Evolutionary conservation across 106 monocot genomes (phyloP).

Genomic region (Dendrobium catenatum): DNA sequence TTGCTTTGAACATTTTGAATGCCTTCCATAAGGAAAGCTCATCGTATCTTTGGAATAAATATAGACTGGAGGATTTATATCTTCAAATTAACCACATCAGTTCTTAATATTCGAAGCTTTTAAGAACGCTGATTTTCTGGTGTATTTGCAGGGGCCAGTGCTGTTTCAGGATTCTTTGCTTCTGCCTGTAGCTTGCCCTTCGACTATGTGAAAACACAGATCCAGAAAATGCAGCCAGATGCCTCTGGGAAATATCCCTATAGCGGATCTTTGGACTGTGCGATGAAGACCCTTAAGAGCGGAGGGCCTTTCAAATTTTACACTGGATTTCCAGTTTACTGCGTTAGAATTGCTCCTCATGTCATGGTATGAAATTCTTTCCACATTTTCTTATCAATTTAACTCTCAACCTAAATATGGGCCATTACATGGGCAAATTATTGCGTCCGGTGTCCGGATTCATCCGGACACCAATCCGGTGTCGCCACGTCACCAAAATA

Average conservation of each 20-base stretch:
- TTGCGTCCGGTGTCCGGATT: too few species aligned
- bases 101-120: background rate
- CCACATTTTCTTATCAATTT: background rate
- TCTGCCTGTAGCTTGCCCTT: constrained; percentile 74
- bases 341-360: constrained; percentile 62
- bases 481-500: too few species aligned
- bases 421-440: too few species aligned
- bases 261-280: constrained; percentile 57
- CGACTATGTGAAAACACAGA: constrained; percentile 81
- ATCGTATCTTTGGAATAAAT: too few species aligned
- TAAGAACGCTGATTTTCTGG: too few species aligned
- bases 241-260: constrained; percentile 68
- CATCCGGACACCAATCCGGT: too few species aligned
- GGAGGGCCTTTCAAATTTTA: constrained; percentile 71
- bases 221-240: constrained; percentile 83
- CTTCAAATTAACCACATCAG: background rate
- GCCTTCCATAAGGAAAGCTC: too few species aligned
- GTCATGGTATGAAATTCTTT: constrained; percentile 41
- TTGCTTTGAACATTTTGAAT: too few species aligned
- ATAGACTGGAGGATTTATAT: too few species aligned
- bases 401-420: too few species aligned
- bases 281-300: constrained; percentile 45
- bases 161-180: constrained; percentile 71
- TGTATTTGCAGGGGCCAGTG: constrained; percentile 52
- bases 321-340: constrained; percentile 74